A percentile compares a stretch with the other conserved stretches of the same genome.
These are phyloP conservation scores for Macrophomina tecta DNA, from an alignment of 2,329 filamentous ascomycete species.

Conservation along the genomic window DNA sequence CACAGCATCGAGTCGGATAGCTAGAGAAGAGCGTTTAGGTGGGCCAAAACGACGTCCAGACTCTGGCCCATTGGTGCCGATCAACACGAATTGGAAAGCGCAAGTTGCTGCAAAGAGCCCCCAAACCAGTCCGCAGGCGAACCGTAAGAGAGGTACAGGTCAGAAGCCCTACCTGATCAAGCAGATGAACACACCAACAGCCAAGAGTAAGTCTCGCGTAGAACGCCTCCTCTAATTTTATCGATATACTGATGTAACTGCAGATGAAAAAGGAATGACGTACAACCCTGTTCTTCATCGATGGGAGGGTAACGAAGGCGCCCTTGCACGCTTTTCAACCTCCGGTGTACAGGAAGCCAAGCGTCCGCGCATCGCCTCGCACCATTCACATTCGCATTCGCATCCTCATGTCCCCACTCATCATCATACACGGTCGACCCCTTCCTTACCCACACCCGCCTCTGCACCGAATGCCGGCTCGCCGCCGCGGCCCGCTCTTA, in stretches of 20 bases:
- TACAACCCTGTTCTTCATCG: constrained; percentile 86
- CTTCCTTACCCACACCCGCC: constrained; percentile 38
- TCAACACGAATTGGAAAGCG: constrained; percentile 66
- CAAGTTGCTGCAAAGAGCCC: constrained; percentile 59
- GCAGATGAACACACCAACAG: constrained; percentile 76
- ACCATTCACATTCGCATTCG: constrained; percentile 37
- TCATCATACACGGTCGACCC: constrained; percentile 42
- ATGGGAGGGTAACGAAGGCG: constrained; percentile 98
- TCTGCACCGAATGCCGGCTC: constrained; percentile 38
- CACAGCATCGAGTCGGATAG: constrained; percentile 69
- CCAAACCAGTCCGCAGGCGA: constrained; percentile 56
- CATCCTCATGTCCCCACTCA: constrained; percentile 32
- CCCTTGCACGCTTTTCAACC: constrained; percentile 72
- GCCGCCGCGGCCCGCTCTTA: constrained; percentile 73
- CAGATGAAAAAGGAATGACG: constrained; percentile 91
- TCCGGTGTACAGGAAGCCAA: constrained; percentile 54
- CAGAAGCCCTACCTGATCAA: constrained; percentile 90
- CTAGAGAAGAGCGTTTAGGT: constrained; percentile 65
- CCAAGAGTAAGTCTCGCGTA: constrained; percentile 71
- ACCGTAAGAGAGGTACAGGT: constrained; percentile 56
- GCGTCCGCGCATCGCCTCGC: constrained; percentile 44
- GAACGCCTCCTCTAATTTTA: constrained; percentile 9
- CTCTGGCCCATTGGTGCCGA: constrained; percentile 56
- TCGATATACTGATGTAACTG: constrained; percentile 30
- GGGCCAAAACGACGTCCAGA: constrained; percentile 51